A percentile compares a stretch with the other conserved stretches of the same genome.
Conservation (phyloP, 192 early-diverging fungal species). For the Coemansia sp. region DNA sequence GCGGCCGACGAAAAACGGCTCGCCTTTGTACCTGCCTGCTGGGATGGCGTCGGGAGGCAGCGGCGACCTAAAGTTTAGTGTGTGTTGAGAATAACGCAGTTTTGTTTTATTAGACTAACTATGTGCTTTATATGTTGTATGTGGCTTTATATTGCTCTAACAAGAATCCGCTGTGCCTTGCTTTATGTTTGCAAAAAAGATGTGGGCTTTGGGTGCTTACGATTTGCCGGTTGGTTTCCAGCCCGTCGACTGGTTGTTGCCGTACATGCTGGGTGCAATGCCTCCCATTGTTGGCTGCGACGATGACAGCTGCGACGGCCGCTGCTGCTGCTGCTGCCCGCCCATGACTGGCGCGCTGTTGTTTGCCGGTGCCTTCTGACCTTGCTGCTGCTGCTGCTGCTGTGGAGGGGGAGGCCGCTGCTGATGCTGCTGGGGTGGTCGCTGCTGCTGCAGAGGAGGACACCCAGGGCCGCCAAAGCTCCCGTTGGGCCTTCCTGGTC, state of each 20-base stretch:
- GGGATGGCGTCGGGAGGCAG: slow-evolving; percentile 27
- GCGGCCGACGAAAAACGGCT: slow-evolving; percentile 29
- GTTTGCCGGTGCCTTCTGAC: slow-evolving; percentile 2
- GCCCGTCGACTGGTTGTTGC: not conserved
- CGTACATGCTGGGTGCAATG: not conserved
- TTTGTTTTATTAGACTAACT: not conserved
- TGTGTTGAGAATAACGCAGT: no score
- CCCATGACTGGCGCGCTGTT: slow-evolving; percentile 12
- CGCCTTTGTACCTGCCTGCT: slow-evolving; percentile 17
- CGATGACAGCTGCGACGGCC: not conserved
- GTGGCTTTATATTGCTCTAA: no score
- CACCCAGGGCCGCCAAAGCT: slow-evolving; percentile 3
- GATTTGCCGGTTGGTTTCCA: not conserved
- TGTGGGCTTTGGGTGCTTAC: not conserved
- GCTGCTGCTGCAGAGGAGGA: not conserved
- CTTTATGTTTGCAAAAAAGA: not conserved
- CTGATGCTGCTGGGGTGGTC: not conserved
- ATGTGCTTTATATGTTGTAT: not conserved
- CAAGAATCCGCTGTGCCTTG: no score
- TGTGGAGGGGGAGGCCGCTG: slow-evolving; percentile 8
- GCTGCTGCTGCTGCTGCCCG: slow-evolving; percentile 4
- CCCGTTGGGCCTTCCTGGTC: slow-evolving; percentile 10
- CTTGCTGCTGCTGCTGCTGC: slow-evolving; percentile 6
- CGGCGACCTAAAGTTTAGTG: no score
- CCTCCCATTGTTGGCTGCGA: not conserved